Evolutionary conservation across 2,329 filamentous ascomycete genomes (phyloP).

Genomic region (Pyrenophora graminea): DNA sequence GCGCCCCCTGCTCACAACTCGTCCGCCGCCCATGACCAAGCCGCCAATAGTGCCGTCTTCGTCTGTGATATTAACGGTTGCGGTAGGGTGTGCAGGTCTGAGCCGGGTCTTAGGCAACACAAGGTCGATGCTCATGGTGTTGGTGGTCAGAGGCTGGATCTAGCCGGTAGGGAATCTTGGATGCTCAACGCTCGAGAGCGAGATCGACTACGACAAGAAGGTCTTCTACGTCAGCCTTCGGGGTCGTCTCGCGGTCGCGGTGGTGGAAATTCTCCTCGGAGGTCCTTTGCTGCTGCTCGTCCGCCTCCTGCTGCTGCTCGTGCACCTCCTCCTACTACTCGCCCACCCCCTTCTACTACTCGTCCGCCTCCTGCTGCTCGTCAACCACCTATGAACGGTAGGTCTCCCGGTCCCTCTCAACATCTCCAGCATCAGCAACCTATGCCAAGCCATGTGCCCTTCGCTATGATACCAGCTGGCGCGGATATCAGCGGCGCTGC

Average conservation of each 20-base stretch:
- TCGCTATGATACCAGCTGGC: neutral
- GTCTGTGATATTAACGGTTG: constrained; percentile 21
- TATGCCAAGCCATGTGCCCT: neutral
- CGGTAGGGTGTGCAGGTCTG: constrained; percentile 22
- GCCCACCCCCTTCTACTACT: neutral
- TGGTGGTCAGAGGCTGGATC: constrained; percentile 26
- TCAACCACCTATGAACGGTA: no score
- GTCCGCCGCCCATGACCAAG: neutral
- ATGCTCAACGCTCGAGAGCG: constrained; percentile 25
- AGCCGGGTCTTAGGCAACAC: constrained; percentile 27
- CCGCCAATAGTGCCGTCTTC: neutral
- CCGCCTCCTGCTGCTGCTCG: neutral
- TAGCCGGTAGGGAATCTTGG: constrained; percentile 27
- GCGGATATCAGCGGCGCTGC: constrained; percentile 17
- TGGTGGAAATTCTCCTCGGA: neutral
- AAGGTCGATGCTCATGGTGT: constrained; percentile 27
- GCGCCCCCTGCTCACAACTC: neutral
- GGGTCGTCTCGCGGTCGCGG: constrained; percentile 1
- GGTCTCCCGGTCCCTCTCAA: no score
- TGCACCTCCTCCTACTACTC: neutral
- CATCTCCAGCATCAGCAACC: neutral
- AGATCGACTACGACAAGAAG: constrained; percentile 20
- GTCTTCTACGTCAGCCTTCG: constrained; percentile 10
- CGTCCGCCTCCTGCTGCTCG: neutral
- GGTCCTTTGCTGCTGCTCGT: no score